Evolutionary conservation across 371 early-diverging fungal species (phyloP), one percentile per base, ranked within the genome.

Genomic region (Quaeritorhiza haematococci): DNA sequence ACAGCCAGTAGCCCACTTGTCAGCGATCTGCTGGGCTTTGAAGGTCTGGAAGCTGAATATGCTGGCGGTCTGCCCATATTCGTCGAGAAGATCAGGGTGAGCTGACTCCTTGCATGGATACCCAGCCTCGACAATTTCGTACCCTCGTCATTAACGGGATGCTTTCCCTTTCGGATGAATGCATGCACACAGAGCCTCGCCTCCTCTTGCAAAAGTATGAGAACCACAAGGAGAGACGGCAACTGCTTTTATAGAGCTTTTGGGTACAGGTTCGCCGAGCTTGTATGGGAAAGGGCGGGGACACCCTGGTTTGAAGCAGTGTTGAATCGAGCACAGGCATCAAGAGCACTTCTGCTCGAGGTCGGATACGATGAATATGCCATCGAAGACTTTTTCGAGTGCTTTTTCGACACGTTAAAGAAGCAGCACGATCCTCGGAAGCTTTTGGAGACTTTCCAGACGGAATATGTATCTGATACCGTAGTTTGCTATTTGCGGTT

Each of bases 231-330:
- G 33, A 74, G 71, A 49, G 73, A 78, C 54, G 78, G 78, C 8
- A 78, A 73, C 63, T 78, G 78, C 62, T 78, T 78, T 62, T 78
- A 73, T 63, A 62, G 78, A 8, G 78, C 72, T 0, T 58, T 78
- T 43, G 58, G 59, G 3, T 78, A 62, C 53, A 53, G 68, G 10
- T 55, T 73, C 5, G 66, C 67, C 56, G 78, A 78, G 53, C 51
- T 61, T 6, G n/a, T 73, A 19, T 21, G 59, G 33, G 46, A 59
- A 26, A 21, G 54, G 23, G 23, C 26, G 19, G 70, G 41, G 3
- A 44, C 44, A 17, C 52, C 43, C 10, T 75, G 75, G 73, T 38
- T 51, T 3, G 41, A 23, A 5, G 47, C 33, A 3, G 63, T 62
- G 13, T 30, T 63, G 35, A 41, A 58, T 35, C 42, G 59, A 13